Base-by-base conservation (phyloP, 495 filamentous ascomycete genomes). In the Aspergillus nanangensis region DNA sequence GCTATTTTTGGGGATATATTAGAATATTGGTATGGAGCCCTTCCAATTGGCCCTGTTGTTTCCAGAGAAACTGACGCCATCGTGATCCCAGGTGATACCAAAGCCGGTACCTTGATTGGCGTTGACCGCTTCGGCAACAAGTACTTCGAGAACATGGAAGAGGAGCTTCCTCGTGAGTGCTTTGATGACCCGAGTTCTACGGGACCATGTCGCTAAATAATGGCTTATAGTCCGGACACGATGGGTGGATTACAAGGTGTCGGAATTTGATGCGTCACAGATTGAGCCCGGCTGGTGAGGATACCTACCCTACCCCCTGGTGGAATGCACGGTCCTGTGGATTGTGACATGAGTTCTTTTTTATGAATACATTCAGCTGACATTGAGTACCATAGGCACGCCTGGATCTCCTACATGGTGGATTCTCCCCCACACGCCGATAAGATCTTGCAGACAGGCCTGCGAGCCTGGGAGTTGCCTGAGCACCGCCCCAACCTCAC, bases 191-290 rank as follows among this genome's bases (percentile, higher is more conserved):
- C 2, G 29, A 1, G 14, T 32, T 14, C 25, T n/a, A 33, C 31
- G 17, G 25, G 17, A 5, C 5, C 17, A 23, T 46, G 32, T 41
- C 51, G 22, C 46, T 45, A 7, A 29, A 29, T 11, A 29, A 29
- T 14, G 23, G 41, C 21, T 37, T 29, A 21, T 51, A 97, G 91
- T 97, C 57, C 84, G 94, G 46, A 97, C 93, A 56, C 82, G 94
- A 78, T 97, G 94, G 93, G 87, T 98, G 38, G 93, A 97, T 69
- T 97, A 91, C 77, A 90, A 87, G 72, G 76, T 85, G 57, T 72
- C 84, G 50, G 89, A 96, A 76, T 92, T 74, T 58, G 88, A 96
- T 55, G 72, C 93, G 77, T 91, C 80, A 46, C 90, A 97, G 35
- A 84, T 96, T 61, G 94, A 98, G 69, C 94, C 94, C 15, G 88